Percentiles rank a stretch among this genome's conserved stretches.
These are phyloP conservation scores for Tetrahymena thermophila DNA, from an alignment of 73 alveolate genomes.

Conservation along the genomic window DNA sequence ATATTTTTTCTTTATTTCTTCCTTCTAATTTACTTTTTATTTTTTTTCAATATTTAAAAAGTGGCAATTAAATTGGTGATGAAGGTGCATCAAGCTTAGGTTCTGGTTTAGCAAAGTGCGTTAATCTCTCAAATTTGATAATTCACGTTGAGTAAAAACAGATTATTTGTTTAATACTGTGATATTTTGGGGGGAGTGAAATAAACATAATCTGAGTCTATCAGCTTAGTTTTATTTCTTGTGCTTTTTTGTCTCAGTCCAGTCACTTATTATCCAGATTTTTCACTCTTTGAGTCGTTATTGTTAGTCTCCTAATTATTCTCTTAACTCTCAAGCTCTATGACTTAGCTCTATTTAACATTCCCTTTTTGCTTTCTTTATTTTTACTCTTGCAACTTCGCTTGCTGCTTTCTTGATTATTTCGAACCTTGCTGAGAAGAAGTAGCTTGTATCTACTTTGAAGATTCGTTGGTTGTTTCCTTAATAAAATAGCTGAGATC, in stretches of 20 bases:
- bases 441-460: neutral
- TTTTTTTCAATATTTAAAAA: too few relatives aligned
- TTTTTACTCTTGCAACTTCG: neutral
- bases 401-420: neutral
- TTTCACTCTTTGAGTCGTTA: neutral
- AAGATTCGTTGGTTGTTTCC: neutral
- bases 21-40: too few relatives aligned
- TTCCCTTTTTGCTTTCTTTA: neutral
- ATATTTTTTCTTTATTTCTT: too few relatives aligned
- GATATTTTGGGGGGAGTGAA: too few relatives aligned
- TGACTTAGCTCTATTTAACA: neutral
- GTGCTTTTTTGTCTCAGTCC: neutral
- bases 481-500: neutral
- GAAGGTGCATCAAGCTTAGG: too few relatives aligned
- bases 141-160: too few relatives aligned
- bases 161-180: too few relatives aligned
- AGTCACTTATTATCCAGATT: neutral
- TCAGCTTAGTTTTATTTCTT: neutral
- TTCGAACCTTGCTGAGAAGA: neutral
- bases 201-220: neutral
- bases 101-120: too few relatives aligned
- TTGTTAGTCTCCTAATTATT: neutral
- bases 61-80: too few relatives aligned
- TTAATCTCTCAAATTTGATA: too few relatives aligned
- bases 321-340: neutral